A percentile compares a stretch with the other conserved stretches of the same genome.
phyloP scores from a whole-genome alignment of 352 stramenopile genomes.

The Nothophytophthora sp. region DNA sequence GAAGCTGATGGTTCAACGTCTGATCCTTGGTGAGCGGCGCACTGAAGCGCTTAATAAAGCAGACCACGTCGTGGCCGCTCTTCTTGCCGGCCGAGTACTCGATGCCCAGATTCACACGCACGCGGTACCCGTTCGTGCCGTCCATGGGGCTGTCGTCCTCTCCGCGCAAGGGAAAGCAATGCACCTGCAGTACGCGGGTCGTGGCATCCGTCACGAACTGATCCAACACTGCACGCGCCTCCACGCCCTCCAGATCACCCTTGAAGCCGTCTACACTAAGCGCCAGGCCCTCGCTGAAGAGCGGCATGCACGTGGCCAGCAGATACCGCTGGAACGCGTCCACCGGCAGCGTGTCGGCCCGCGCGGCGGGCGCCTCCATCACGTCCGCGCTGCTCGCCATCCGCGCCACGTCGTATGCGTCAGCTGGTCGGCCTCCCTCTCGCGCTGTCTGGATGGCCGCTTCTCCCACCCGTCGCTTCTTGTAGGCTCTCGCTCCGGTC shows the following conservation, averaged over 20 bases:
- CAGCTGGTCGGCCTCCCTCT: neutral
- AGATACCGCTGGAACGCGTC: slow-evolving; percentile 60
- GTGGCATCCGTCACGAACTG: slow-evolving; percentile 71
- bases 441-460: slow-evolving; percentile 9
- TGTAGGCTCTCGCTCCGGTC: neutral
- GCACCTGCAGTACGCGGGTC: slow-evolving; percentile 74
- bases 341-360: slow-evolving; percentile 42
- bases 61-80: slow-evolving; percentile 74
- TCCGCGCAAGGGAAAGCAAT: slow-evolving; percentile 46
- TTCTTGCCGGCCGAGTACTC: slow-evolving; percentile 72
- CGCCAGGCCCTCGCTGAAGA: slow-evolving; percentile 56
- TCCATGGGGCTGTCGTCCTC: slow-evolving; percentile 29
- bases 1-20: slow-evolving; percentile 80
- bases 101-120: slow-evolving; percentile 80
- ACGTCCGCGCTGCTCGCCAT: slow-evolving; percentile 36
- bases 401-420: neutral
- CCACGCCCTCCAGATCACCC: slow-evolving; percentile 34
- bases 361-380: slow-evolving; percentile 16
- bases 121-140: slow-evolving; percentile 22
- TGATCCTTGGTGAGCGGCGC: slow-evolving; percentile 65
- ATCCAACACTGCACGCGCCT: slow-evolving; percentile 48
- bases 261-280: slow-evolving; percentile 47
- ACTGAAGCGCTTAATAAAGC: slow-evolving; percentile 86
- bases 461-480: slow-evolving; percentile 17
- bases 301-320: slow-evolving; percentile 60